These are phyloP conservation scores for Begonia loranthoides DNA, from an alignment of 306 rosid species.

Conservation along the genomic window DNA sequence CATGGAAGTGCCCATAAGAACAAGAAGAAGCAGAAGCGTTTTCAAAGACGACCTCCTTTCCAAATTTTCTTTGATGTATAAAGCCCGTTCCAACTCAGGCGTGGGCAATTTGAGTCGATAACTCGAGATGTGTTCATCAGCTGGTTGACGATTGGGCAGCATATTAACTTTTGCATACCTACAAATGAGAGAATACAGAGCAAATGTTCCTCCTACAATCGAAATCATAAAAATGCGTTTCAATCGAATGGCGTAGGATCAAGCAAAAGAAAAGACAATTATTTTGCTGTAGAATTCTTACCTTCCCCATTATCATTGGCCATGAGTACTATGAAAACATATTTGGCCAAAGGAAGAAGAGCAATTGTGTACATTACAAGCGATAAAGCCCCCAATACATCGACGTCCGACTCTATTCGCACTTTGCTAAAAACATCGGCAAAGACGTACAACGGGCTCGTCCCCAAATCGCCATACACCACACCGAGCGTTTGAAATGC, in stretches of 20 bases:
- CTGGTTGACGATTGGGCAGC: slow-evolving; percentile 87
- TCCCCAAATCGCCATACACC: slow-evolving; percentile 95
- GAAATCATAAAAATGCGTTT: slow-evolving; percentile 9
- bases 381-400: slow-evolving; percentile 88
- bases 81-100: slow-evolving; percentile 84
- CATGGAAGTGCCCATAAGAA: slow-evolving; percentile 93
- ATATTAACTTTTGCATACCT: slow-evolving; percentile 76
- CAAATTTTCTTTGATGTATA: slow-evolving; percentile 55
- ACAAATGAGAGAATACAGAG: slow-evolving; percentile 88
- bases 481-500: slow-evolving; percentile 97
- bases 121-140: slow-evolving; percentile 83
- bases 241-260: not conserved
- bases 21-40: slow-evolving; percentile 57
- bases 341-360: slow-evolving; percentile 73
- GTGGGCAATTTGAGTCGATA: slow-evolving; percentile 87
- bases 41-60: slow-evolving; percentile 50
- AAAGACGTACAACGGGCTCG: slow-evolving; percentile 90
- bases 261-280: slow-evolving; percentile 7
- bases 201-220: slow-evolving; percentile 92
- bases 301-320: slow-evolving; percentile 99
- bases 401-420: slow-evolving; percentile 44
- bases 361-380: slow-evolving; percentile 89
- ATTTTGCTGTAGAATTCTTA: slow-evolving; percentile 11
- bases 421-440: slow-evolving; percentile 91
- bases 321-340: slow-evolving; percentile 85